Evolutionary conservation across 345 rosid species (phyloP), one percentile per base, ranked within the genome.

Genomic region (Diplotaxis tenuifolia): DNA sequence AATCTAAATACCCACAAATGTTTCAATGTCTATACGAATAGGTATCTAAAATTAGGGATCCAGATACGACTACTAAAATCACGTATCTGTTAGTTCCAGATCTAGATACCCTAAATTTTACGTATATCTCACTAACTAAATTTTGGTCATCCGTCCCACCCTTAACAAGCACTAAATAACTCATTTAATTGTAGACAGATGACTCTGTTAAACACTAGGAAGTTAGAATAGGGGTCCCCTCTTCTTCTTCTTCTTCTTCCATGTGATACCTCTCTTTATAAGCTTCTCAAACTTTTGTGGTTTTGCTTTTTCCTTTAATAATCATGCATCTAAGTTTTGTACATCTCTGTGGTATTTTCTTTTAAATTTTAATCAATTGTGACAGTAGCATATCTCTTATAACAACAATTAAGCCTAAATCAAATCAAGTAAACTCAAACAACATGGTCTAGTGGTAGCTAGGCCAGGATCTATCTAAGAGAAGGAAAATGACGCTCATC

Each of bases 181-280:
- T 65, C 34, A 10, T 23, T 68, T 61, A 60, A 38, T 61, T 25
- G 58, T 38, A 38, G 79, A 62, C 45, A 75, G 25, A 61, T 7
- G 64, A 68, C 70, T 68, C 27, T 68, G 69, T 75, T 64, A 2
- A 75, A 61, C 74, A 53, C 68, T 68, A 40, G 63, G 50, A 68
- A 25, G 11, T 36, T 75, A 75, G 56, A 27, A 36, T 60, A 61
- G 69, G 65, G 79, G 69, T 62, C 69, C 78, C 74, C 78, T 50
- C 42, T n/a, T 32, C 71, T 16, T 50, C 20, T 56, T 20, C n/a
- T n/a, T n/a, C 60, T 58, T 58, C 65, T 15, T 54, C 74, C 79
- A 75, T 75, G 74, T 75, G 74, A 68, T 68, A 61, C 34, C 52
- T 54, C 72, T 15, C 72, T 34, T 34, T 54, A 32, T 54, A 53